Conservation (phyloP, 2,329 filamentous ascomycete species). For the Pseudophaeomoniella oleicola region DNA sequence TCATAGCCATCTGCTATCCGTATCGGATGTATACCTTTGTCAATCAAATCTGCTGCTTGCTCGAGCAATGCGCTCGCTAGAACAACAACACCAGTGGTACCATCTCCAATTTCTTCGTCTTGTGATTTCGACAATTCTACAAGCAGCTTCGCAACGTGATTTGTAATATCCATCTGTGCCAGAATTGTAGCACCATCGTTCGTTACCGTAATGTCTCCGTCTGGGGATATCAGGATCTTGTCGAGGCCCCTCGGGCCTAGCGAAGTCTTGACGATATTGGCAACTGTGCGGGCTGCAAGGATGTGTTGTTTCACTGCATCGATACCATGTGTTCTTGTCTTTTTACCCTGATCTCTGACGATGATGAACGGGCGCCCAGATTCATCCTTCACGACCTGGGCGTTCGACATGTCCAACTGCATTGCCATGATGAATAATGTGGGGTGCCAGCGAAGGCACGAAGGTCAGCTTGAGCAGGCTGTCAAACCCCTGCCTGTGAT, state of each 20-base stretch:
- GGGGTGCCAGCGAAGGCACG: neutral
- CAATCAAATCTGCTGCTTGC: constrained; percentile 92
- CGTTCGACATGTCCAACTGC: constrained; percentile 18
- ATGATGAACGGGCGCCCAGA: constrained; percentile 95
- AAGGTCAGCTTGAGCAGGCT: too few relatives aligned
- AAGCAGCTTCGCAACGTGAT: constrained; percentile 92
- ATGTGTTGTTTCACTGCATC: constrained; percentile 98
- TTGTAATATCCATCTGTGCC: constrained; percentile 93
- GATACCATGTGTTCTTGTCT: constrained; percentile 91
- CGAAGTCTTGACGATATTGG: constrained; percentile 94
- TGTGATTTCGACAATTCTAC: constrained; percentile 97
- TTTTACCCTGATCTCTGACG: constrained; percentile 94
- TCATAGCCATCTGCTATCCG: constrained; percentile 97
- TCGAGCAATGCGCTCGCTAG: constrained; percentile 87
- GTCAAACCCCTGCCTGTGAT: too few relatives aligned
- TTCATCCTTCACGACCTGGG: constrained; percentile 86
- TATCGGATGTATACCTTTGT: constrained; percentile 99
- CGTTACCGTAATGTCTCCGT: constrained; percentile 97
- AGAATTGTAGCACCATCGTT: constrained; percentile 98
- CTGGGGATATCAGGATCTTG: constrained; percentile 97
- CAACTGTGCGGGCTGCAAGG: constrained; percentile 85
- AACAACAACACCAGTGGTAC: constrained; percentile 94
- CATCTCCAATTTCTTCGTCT: constrained; percentile 97
- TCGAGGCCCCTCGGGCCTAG: constrained; percentile 90
- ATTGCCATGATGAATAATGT: constrained; percentile 6